Evolutionary conservation across 768 basidiomycete genomes (phyloP).

Genomic region (Podaxis sp.): DNA sequence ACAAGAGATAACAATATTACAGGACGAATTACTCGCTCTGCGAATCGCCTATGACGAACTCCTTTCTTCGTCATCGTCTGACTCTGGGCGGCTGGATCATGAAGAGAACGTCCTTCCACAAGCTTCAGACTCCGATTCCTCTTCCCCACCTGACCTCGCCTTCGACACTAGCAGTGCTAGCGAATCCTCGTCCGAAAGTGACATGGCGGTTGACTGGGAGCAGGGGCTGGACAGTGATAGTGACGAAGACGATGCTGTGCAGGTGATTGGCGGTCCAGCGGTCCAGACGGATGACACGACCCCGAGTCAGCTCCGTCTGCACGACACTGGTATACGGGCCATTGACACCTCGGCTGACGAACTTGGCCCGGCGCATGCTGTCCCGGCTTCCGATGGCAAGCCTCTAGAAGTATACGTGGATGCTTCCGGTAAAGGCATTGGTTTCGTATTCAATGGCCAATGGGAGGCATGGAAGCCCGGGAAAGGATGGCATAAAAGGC

Average conservation of each 20-base stretch:
- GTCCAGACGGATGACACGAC: not conserved
- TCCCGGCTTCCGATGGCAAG: not conserved
- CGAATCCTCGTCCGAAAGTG: not conserved
- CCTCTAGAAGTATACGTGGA: not conserved
- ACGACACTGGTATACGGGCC: not conserved
- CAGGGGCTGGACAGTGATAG: not conserved
- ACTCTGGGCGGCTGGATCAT: not conserved
- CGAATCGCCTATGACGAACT: slow-evolving; percentile 23
- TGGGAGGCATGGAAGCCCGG: slow-evolving; percentile 43
- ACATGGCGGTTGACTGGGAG: not conserved
- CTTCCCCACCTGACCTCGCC: not conserved
- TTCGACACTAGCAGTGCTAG: not conserved
- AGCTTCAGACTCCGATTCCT: not conserved
- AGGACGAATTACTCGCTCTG: slow-evolving; percentile 25
- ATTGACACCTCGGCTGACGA: not conserved
- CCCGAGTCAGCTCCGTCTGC: not conserved
- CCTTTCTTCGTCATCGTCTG: not conserved
- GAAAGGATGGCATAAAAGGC: slow-evolving; percentile 27
- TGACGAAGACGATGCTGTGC: not conserved
- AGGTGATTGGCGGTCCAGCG: not conserved
- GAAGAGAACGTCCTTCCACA: not conserved
- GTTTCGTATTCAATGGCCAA: slow-evolving; percentile 26
- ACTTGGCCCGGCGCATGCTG: not conserved
- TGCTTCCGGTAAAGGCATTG: not conserved
- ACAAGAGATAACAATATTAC: slow-evolving; percentile 20